phyloP scores from a whole-genome alignment of 257 asterid genomes.

The Verbena officinalis region DNA sequence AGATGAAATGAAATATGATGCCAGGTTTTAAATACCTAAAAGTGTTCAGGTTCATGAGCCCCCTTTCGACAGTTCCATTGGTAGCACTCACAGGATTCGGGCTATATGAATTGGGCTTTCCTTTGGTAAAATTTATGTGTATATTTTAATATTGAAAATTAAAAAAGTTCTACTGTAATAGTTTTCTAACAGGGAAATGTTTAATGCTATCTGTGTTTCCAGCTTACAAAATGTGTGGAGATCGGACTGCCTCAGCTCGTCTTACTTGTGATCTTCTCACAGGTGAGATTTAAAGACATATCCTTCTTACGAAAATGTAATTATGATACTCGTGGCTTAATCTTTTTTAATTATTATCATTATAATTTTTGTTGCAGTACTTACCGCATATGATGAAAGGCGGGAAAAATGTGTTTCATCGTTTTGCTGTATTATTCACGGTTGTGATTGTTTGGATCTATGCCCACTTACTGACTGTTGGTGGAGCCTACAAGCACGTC shows the following conservation, averaged over 20 bases:
- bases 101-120: slow-evolving; percentile 84
- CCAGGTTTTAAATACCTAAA: not conserved
- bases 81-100: slow-evolving; percentile 96
- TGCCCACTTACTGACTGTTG: slow-evolving; percentile 79
- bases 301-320: not conserved
- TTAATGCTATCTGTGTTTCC: slow-evolving; percentile 19
- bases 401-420: slow-evolving; percentile 59
- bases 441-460: slow-evolving; percentile 86
- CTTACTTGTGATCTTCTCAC: slow-evolving; percentile 78
- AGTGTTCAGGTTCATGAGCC: slow-evolving; percentile 77
- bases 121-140: slow-evolving; percentile 58
- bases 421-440: slow-evolving; percentile 77
- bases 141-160: not conserved
- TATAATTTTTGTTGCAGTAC: slow-evolving; percentile 53
- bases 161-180: not conserved
- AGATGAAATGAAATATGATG: no score
- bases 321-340: not conserved
- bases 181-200: slow-evolving; percentile 14
- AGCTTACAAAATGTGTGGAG: slow-evolving; percentile 92
- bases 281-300: slow-evolving; percentile 45
- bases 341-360: not conserved
- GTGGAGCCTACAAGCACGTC: slow-evolving; percentile 77
- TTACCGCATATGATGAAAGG: slow-evolving; percentile 72
- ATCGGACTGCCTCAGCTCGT: slow-evolving; percentile 86
- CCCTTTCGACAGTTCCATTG: slow-evolving; percentile 75